Evolutionary conservation across 352 stramenopile genomes (phyloP), one percentile per base, ranked within the genome.

Genomic region (Elongisporangium undulatum): DNA sequence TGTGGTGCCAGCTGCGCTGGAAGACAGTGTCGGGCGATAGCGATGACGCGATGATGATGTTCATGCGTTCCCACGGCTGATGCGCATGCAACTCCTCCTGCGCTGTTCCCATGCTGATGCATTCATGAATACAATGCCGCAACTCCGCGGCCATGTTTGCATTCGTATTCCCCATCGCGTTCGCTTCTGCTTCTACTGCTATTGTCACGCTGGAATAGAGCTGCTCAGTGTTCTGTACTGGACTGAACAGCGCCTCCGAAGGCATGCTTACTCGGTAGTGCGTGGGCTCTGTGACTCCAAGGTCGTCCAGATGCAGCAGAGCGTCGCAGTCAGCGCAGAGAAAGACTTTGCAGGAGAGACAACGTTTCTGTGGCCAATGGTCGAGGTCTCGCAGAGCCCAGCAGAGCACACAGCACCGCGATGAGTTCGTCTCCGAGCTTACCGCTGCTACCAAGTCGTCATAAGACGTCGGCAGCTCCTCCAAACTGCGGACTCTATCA

Each of bases 241-340:
- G 17, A 55, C 51, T 38, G 23, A 38, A 55, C 16, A 3, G 51
- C 21, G 15, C 51, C 13, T n/a, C 51, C 4, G 22, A 19, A 3
- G 49, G 20, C 6, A 77, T 56, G 21, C 67, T 76, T 16, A 89
- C 68, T 29, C 79, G 69, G 21, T 77, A 82, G 50, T 90, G 80
- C 19, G 54, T 49, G 2, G 69, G 60, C 29, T 85, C 80, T 9
- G 63, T 64, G n/a, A 87, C 68, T n/a, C 80, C 80, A 0, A 90
- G 59, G 57, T 90, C 80, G 39, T 90, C 78, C 6, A 85, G 53
- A 51, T 90, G 80, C 29, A 88, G 55, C 17, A 75, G 45, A 0
- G 67, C 70, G 54, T 90, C 80, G 39, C 78, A 90, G 0, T 55
- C 21, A 3, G 16, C 20, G 23, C 80, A 90, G n/a, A 77, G 19